phyloP scores from a whole-genome alignment of 2,329 filamentous ascomycete species.

The Colletotrichum falcatum region DNA sequence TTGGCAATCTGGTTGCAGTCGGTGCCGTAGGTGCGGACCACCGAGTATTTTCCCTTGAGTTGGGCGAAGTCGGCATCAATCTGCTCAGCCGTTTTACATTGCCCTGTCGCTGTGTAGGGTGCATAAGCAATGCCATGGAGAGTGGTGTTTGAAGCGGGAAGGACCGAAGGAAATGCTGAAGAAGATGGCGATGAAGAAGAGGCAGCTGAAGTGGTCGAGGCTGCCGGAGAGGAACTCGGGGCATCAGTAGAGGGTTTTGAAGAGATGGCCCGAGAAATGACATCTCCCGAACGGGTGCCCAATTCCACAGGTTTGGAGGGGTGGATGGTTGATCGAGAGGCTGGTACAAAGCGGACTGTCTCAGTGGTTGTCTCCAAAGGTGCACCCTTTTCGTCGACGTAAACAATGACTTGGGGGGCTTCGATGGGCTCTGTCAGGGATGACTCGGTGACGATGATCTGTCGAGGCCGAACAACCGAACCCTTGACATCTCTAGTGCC shows the following conservation, averaged over 20 bases:
- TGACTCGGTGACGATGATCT: constrained; percentile 52
- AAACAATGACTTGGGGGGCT: constrained; percentile 65
- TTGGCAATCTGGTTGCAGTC: constrained; percentile 80
- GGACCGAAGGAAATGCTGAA: background rate
- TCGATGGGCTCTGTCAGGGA: constrained; percentile 55
- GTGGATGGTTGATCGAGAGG: background rate
- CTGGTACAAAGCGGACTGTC: constrained; percentile 49
- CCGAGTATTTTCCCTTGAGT: constrained; percentile 65
- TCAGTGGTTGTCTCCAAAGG: constrained; percentile 59
- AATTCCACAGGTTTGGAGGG: background rate
- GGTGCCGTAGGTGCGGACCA: constrained; percentile 82
- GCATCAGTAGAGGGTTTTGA: background rate
- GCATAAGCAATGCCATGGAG: constrained; percentile 61
- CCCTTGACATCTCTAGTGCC: constrained; percentile 31
- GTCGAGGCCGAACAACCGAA: constrained; percentile 19
- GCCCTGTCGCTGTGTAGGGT: constrained; percentile 62
- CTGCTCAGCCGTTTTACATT: constrained; percentile 75
- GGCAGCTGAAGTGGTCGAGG: background rate
- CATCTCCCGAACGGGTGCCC: constrained; percentile 21
- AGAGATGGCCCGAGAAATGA: background rate
- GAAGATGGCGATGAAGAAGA: background rate
- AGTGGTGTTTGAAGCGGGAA: constrained; percentile 4
- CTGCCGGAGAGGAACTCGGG: background rate
- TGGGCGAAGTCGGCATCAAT: constrained; percentile 73
- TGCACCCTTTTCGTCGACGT: constrained; percentile 69